A percentile compares a stretch with the other conserved stretches of the same genome.
These are phyloP conservation scores for Penicillium egyptiacum DNA, from an alignment of 495 filamentous ascomycete genomes.

Conservation along the genomic window DNA sequence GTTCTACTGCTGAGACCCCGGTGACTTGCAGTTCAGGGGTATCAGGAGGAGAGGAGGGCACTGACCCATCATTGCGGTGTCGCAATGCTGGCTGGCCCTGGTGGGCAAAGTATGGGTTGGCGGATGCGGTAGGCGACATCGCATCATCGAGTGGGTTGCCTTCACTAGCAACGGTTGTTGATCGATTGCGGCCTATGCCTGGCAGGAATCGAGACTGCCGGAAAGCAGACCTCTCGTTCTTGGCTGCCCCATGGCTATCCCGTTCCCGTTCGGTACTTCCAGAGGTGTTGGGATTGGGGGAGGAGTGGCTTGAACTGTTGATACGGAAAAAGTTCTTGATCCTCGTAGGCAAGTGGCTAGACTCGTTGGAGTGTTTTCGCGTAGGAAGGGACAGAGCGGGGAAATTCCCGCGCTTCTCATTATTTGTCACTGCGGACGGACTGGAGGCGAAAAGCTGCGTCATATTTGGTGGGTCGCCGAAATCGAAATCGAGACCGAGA, in stretches of 20 bases:
- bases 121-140: constrained; percentile 88
- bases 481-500: not conserved
- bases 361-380: constrained; percentile 52
- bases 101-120: constrained; percentile 96
- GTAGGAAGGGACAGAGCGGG: constrained; percentile 45
- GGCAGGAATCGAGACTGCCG: constrained; percentile 84
- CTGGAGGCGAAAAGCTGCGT: constrained; percentile 50
- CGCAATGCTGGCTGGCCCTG: constrained; percentile 90
- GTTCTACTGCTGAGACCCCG: constrained; percentile 69
- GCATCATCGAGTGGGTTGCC: constrained; percentile 85
- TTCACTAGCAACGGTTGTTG: constrained; percentile 89
- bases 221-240: constrained; percentile 64
- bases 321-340: constrained; percentile 99
- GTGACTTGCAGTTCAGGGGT: constrained; percentile 76
- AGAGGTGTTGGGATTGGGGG: constrained; percentile 39
- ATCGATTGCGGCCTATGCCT: constrained; percentile 72
- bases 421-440: constrained; percentile 41
- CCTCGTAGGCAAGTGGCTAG: constrained; percentile 75
- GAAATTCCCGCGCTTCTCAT: constrained; percentile 50
- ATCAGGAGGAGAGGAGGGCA: constrained; percentile 95
- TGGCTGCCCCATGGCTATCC: constrained; percentile 39
- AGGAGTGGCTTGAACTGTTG: constrained; percentile 63
- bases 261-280: constrained; percentile 43
- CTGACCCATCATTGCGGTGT: constrained; percentile 91
- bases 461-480: constrained; percentile 30